Conservation (phyloP, 2,329 filamentous ascomycete species). For the Tothia fuscella region DNA sequence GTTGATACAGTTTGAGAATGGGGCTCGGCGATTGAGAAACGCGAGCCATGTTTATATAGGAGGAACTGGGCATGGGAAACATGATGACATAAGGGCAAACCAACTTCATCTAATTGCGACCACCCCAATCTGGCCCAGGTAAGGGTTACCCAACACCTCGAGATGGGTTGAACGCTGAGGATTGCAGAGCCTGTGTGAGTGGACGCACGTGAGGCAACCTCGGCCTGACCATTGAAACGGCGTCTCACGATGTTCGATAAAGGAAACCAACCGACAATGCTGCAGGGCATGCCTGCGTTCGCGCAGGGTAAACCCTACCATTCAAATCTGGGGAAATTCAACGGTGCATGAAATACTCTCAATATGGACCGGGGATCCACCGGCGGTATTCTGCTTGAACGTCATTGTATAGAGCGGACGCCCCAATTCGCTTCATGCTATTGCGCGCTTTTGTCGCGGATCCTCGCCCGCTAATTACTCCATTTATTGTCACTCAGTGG, state of each 20-base stretch:
- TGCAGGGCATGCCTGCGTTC: not conserved
- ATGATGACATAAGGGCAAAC: constrained; percentile 1
- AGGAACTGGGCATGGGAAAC: not conserved
- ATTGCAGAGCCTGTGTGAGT: not conserved
- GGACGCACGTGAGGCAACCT: constrained; percentile 4
- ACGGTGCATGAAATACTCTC: not conserved
- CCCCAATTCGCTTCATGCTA: too few relatives aligned
- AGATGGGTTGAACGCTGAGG: not conserved
- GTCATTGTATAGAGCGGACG: too few relatives aligned
- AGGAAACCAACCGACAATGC: constrained; percentile 1
- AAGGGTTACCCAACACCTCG: constrained; percentile 1
- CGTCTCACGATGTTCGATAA: constrained; percentile 5
- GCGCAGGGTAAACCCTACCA: not conserved
- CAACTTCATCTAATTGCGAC: constrained; percentile 7
- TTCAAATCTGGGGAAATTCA: constrained; percentile 9
- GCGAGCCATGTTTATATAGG: constrained; percentile 4
- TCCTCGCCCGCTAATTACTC: too few relatives aligned
- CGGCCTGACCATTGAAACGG: constrained; percentile 1
- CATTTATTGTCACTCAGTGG: too few relatives aligned
- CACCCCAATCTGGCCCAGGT: not conserved
- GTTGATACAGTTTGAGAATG: not conserved
- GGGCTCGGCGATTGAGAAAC: not conserved
- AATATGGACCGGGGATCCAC: too few relatives aligned
- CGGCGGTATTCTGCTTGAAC: too few relatives aligned
- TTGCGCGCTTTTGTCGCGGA: too few relatives aligned